Percentiles rank a stretch among this genome's conserved stretches.
Conservation (phyloP, 768 basidiomycete species). For the Pilatotrama ljubarskyi region DNA sequence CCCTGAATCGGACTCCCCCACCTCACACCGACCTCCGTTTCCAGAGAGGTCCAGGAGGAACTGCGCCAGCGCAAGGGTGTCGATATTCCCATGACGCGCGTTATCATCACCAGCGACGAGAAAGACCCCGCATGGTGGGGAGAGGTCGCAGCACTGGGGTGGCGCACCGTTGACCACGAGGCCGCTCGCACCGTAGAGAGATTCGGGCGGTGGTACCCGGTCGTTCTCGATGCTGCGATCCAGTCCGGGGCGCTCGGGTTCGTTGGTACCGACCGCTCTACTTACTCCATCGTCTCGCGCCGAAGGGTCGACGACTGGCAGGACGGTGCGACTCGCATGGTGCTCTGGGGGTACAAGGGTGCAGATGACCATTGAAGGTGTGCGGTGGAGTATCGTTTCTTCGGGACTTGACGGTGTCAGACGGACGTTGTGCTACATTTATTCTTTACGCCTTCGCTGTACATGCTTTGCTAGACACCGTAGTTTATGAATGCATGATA, state of each 20-base stretch:
- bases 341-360: constrained; percentile 59
- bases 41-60: constrained; percentile 40
- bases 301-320: constrained; percentile 71
- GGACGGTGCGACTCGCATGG: constrained; percentile 49
- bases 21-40: background rate
- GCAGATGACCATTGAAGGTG: constrained; percentile 51
- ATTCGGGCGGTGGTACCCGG: constrained; percentile 50
- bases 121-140: constrained; percentile 41
- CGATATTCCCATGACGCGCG: constrained; percentile 33
- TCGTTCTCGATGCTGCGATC: constrained; percentile 72
- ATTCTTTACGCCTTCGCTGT: background rate
- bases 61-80: constrained; percentile 32
- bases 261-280: constrained; percentile 70
- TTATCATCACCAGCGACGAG: constrained; percentile 48
- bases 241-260: constrained; percentile 69
- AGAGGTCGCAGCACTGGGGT: constrained; percentile 36
- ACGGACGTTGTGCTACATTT: constrained; percentile 2
- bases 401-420: background rate
- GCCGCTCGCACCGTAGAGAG: constrained; percentile 33
- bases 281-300: constrained; percentile 66
- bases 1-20: background rate
- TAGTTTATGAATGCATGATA: too few species aligned
- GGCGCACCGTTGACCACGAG: constrained; percentile 38
- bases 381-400: background rate
- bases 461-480: background rate